These are phyloP conservation scores for Aleurites moluccanus DNA, from an alignment of 441 rosid genomes.

Conservation along the genomic window DNA sequence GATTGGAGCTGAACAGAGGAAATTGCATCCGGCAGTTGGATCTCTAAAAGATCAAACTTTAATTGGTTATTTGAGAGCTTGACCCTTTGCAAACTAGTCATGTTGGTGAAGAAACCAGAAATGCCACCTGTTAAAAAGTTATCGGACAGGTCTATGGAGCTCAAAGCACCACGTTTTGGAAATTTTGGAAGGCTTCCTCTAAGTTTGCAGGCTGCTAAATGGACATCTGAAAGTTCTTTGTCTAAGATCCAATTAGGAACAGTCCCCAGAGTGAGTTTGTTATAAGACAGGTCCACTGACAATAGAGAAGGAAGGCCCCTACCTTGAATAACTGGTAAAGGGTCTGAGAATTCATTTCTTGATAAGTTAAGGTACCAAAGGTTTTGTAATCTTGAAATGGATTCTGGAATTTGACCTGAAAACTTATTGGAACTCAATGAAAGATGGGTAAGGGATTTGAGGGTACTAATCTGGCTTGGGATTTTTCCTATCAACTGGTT, in stretches of 20 bases:
- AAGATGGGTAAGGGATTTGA: slow-evolving; percentile 70
- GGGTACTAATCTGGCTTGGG: slow-evolving; percentile 58
- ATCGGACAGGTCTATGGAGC: slow-evolving; percentile 66
- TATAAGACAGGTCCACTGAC: slow-evolving; percentile 85
- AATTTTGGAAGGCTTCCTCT: slow-evolving; percentile 68
- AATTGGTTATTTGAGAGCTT: slow-evolving; percentile 77
- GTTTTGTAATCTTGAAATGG: slow-evolving; percentile 59
- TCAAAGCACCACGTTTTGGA: slow-evolving; percentile 58
- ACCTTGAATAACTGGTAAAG: slow-evolving; percentile 57
- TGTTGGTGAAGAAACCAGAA: slow-evolving; percentile 53
- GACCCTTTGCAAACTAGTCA: slow-evolving; percentile 61
- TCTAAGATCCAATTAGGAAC: slow-evolving; percentile 74
- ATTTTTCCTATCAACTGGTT: slow-evolving; percentile 65
- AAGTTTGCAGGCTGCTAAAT: slow-evolving; percentile 82
- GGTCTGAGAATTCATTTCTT: slow-evolving; percentile 64
- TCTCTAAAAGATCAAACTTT: slow-evolving; percentile 57
- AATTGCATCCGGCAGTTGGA: slow-evolving; percentile 60
- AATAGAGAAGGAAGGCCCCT: slow-evolving; percentile 67
- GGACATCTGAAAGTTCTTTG: slow-evolving; percentile 57
- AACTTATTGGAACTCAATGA: slow-evolving; percentile 63
- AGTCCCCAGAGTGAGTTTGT: slow-evolving; percentile 62
- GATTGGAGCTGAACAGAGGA: slow-evolving; percentile 60
- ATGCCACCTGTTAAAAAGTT: slow-evolving; percentile 63
- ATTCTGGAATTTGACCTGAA: slow-evolving; percentile 63
- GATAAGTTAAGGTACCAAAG: slow-evolving; percentile 96